phyloP scores from a whole-genome alignment of 768 basidiomycete genomes.

The Hypholoma fasciculare region DNA sequence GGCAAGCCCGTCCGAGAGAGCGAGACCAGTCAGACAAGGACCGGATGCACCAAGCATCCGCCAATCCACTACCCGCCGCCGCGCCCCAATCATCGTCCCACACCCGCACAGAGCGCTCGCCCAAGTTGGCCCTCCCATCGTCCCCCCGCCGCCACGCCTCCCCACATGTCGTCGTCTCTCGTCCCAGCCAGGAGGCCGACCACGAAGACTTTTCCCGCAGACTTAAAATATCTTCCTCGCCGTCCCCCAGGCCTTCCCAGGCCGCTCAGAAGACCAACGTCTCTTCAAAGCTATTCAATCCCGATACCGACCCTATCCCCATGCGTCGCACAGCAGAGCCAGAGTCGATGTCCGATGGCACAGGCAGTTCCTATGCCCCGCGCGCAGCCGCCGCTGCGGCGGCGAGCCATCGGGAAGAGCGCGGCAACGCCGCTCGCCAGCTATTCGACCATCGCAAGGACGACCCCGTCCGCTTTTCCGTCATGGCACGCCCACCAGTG shows the following conservation, averaged over 20 bases:
- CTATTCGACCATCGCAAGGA: slow-evolving; percentile 91
- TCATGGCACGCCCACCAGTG: slow-evolving; percentile 51
- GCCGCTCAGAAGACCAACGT: slow-evolving; percentile 32
- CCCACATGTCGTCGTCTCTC: slow-evolving; percentile 34
- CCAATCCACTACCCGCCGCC: slow-evolving; percentile 6
- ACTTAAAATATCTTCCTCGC: slow-evolving; percentile 63
- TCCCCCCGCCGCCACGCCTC: slow-evolving; percentile 36
- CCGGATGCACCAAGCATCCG: slow-evolving; percentile 24
- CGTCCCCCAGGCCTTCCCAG: slow-evolving; percentile 33
- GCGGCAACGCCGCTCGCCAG: slow-evolving; percentile 46
- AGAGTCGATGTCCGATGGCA: slow-evolving; percentile 61
- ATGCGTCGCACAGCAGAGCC: slow-evolving; percentile 63
- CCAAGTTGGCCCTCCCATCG: slow-evolving; percentile 24
- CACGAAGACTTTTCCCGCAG: slow-evolving; percentile 72
- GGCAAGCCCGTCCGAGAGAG: slow-evolving; percentile 47
- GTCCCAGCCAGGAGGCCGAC: slow-evolving; percentile 50
- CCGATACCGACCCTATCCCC: slow-evolving; percentile 66
- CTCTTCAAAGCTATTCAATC: slow-evolving; percentile 65
- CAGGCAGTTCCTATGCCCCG: slow-evolving; percentile 50
- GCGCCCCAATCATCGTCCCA: slow-evolving; percentile 9
- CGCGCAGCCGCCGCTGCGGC: slow-evolving; percentile 18
- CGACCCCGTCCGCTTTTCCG: slow-evolving; percentile 85
- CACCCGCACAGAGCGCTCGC: slow-evolving; percentile 29
- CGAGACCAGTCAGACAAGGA: slow-evolving; percentile 48
- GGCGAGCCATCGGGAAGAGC: slow-evolving; percentile 25